Evolutionary conservation across 352 stramenopile species (phyloP).

Genomic region (Phytophthora agathidicida): DNA sequence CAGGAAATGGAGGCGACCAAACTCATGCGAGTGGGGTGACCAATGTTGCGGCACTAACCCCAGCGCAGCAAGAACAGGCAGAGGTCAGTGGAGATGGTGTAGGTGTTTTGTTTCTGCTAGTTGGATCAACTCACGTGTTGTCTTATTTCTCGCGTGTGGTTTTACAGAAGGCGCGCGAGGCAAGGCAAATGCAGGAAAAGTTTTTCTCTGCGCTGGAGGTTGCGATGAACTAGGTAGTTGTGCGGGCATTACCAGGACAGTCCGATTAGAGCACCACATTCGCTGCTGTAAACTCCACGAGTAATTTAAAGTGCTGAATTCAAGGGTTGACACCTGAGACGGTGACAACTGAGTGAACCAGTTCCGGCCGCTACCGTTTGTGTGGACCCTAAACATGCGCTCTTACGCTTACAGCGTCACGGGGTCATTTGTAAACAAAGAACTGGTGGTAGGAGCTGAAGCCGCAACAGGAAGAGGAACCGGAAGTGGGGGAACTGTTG

Average conservation of each 20-base stretch:
- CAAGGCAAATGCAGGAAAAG: constrained; percentile 60
- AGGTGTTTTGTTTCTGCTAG: neutral
- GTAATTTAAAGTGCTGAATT: constrained; percentile 43
- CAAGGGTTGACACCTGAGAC: constrained; percentile 4
- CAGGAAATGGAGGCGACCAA: constrained; percentile 12
- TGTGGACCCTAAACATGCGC: neutral
- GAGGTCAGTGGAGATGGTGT: constrained; percentile 23
- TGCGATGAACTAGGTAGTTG: constrained; percentile 44
- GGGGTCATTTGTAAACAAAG: constrained; percentile 44
- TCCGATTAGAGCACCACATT: neutral
- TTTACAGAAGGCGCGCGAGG: constrained; percentile 51
- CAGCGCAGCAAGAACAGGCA: constrained; percentile 47
- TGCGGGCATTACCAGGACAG: too few relatives aligned
- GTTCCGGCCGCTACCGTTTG: constrained; percentile 2
- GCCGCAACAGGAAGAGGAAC: constrained; percentile 16
- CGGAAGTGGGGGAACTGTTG: neutral
- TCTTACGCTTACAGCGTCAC: constrained; percentile 45
- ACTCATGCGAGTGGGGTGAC: constrained; percentile 4
- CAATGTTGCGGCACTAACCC: constrained; percentile 17
- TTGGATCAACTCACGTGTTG: constrained; percentile 6
- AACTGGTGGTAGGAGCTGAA: constrained; percentile 20
- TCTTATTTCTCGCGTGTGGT: constrained; percentile 7
- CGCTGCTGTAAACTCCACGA: constrained; percentile 1
- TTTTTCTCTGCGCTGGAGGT: constrained; percentile 71
- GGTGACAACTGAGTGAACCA: constrained; percentile 2